Evolutionary conservation across 1,284 basidiomycete genomes (phyloP).

Genomic region (Malassezia yamatoensis): DNA sequence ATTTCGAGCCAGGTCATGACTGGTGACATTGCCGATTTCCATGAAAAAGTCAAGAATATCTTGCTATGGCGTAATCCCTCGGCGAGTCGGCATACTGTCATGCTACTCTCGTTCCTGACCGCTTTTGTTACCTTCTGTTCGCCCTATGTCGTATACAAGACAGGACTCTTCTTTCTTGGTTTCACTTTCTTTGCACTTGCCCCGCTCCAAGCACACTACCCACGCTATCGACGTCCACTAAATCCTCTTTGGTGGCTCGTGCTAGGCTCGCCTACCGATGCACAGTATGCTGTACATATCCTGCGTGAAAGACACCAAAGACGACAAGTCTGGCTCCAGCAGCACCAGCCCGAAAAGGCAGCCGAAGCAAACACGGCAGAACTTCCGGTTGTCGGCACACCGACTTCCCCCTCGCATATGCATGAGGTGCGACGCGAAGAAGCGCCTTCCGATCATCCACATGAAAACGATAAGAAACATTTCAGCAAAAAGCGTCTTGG

Average conservation of each 20-base stretch:
- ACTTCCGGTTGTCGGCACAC: neutral
- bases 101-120: constrained; percentile 26
- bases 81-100: constrained; percentile 32
- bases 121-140: constrained; percentile 34
- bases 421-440: neutral
- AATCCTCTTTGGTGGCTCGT: constrained; percentile 46
- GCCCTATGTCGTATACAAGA: constrained; percentile 31
- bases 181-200: constrained; percentile 39
- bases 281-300: constrained; percentile 42
- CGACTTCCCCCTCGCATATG: neutral
- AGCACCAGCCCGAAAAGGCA: neutral
- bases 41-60: constrained; percentile 46
- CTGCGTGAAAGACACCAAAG: constrained; percentile 33
- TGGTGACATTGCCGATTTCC: constrained; percentile 41
- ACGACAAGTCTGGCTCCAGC: constrained; percentile 8
- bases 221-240: constrained; percentile 42
- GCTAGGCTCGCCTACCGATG: constrained; percentile 44
- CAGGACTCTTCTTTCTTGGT: constrained; percentile 32
- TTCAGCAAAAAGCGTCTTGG: constrained; percentile 33
- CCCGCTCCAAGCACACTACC: constrained; percentile 45
- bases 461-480: neutral
- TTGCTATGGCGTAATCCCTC: constrained; percentile 43
- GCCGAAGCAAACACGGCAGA: neutral
- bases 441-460: neutral
- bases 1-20: constrained; percentile 28